Evolutionary conservation across 139 green algal species (phyloP).

Genomic region (Cymbomonas tetramitiformis): DNA sequence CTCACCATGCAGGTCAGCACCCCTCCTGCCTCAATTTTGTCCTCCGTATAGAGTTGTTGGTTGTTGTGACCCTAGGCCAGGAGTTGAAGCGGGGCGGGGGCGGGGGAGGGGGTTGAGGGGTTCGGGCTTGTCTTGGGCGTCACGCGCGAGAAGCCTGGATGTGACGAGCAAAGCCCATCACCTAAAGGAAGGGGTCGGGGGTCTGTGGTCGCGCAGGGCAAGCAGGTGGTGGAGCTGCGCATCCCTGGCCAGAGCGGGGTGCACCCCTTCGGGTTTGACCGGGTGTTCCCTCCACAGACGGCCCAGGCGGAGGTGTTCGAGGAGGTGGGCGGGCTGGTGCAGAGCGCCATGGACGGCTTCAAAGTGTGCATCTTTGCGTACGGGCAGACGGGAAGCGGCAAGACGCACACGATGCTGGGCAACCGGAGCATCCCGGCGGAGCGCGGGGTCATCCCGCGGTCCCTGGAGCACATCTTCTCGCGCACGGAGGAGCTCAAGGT

Average conservation of each 20-base stretch:
- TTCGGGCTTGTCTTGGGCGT: too few species aligned
- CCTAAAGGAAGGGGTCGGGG: not conserved
- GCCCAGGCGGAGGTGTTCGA: conserved; percentile 55
- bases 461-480: conserved; percentile 60
- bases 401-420: conserved; percentile 86
- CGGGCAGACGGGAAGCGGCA: conserved; percentile 84
- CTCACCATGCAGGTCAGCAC: too few species aligned
- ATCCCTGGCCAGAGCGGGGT: too few species aligned
- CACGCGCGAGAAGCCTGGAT: too few species aligned
- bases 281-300: conserved; percentile 63
- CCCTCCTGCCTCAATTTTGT: too few species aligned
- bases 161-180: not conserved
- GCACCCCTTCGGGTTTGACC: conserved; percentile 39
- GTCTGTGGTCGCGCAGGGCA: not conserved
- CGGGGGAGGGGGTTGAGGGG: too few species aligned
- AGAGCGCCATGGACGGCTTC: conserved; percentile 87
- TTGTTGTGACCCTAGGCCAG: too few species aligned
- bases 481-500: conserved; percentile 31
- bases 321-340: conserved; percentile 81
- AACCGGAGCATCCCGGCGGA: conserved; percentile 14
- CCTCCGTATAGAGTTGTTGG: too few species aligned
- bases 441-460: conserved; percentile 72
- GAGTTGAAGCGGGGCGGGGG: too few species aligned
- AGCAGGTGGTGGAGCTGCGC: not conserved
- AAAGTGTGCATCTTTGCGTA: conserved; percentile 91